Percentiles rank a stretch among this genome's conserved stretches.
These are phyloP conservation scores for Diplosphaera chodatii DNA, from an alignment of 139 green algal genomes.

Conservation along the genomic window DNA sequence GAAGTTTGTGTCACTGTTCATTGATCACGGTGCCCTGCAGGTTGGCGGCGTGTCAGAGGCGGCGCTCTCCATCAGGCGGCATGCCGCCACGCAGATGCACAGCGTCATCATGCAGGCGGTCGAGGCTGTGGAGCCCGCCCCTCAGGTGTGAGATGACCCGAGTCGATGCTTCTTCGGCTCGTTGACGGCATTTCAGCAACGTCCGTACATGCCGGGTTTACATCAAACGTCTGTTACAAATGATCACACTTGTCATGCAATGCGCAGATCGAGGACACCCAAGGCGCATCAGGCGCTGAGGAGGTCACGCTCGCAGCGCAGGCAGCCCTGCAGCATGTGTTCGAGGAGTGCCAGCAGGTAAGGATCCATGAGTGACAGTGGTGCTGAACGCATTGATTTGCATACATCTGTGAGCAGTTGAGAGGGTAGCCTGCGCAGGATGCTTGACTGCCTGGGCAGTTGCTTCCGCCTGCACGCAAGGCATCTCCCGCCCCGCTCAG, in stretches of 20 bases:
- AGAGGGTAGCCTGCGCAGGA: too few species aligned
- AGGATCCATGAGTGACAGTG: background rate
- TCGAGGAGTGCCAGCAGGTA: slow-evolving; percentile 39
- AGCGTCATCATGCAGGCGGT: slow-evolving; percentile 17
- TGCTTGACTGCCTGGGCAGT: too few species aligned
- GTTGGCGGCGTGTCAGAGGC: slow-evolving; percentile 36
- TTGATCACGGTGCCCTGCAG: slow-evolving; percentile 28
- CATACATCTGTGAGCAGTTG: too few species aligned
- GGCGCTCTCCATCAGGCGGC: slow-evolving; percentile 20
- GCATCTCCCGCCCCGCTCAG: too few species aligned
- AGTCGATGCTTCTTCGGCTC: too few species aligned
- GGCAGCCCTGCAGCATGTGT: slow-evolving; percentile 21
- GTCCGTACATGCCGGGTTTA: too few species aligned
- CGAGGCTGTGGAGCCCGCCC: slow-evolving; percentile 7
- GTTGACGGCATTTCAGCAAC: too few species aligned
- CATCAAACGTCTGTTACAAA: too few species aligned
- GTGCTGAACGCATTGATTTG: too few species aligned
- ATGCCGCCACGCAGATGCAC: slow-evolving; percentile 20
- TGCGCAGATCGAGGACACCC: background rate
- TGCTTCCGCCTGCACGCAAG: too few species aligned
- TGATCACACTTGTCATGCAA: too few species aligned
- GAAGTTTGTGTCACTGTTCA: too few species aligned
- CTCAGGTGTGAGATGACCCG: slow-evolving; percentile 3
- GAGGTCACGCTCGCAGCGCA: slow-evolving; percentile 19
- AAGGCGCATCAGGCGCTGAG: background rate